Evolutionary conservation across 2,329 filamentous ascomycete species (phyloP).

Genomic region (Didymella arachidicola): DNA sequence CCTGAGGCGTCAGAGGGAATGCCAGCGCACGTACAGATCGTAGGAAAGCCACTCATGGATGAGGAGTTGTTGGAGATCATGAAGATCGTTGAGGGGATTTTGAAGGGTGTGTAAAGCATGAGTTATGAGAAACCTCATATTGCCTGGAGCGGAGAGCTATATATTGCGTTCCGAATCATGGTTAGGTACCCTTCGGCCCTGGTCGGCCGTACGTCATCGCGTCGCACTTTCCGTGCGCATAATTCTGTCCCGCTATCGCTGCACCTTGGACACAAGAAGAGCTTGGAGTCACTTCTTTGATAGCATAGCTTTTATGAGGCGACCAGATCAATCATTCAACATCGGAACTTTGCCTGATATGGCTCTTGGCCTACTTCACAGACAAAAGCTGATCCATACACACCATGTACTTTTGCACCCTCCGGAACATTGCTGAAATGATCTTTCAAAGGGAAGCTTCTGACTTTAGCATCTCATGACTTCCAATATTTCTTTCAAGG

Average conservation of each 20-base stretch:
- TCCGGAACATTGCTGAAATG: not conserved
- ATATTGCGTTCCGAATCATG: not conserved
- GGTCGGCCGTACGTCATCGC: constrained; percentile 14
- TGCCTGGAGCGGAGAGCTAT: not conserved
- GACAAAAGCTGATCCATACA: not conserved
- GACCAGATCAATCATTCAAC: too few species aligned
- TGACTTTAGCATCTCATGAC: not conserved
- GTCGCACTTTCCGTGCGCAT: constrained; percentile 7
- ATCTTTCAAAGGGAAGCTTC: not conserved
- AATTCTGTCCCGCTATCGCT: not conserved
- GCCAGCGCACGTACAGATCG: constrained; percentile 58
- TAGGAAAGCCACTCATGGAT: constrained; percentile 58
- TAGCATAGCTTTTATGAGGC: not conserved
- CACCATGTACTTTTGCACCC: not conserved
- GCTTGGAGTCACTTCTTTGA: too few species aligned
- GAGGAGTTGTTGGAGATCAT: constrained; percentile 55
- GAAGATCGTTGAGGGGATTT: constrained; percentile 40
- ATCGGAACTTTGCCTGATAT: not conserved
- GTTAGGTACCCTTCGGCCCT: not conserved
- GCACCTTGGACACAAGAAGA: not conserved
- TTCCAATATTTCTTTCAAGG: not conserved
- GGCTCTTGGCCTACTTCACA: too few species aligned
- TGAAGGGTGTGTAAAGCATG: constrained; percentile 23
- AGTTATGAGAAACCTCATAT: too few species aligned
- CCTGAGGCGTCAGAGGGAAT: constrained; percentile 53